These are phyloP conservation scores for Tetrapyrgos nigripes DNA, from an alignment of 1,284 basidiomycete genomes.

Conservation along the genomic window DNA sequence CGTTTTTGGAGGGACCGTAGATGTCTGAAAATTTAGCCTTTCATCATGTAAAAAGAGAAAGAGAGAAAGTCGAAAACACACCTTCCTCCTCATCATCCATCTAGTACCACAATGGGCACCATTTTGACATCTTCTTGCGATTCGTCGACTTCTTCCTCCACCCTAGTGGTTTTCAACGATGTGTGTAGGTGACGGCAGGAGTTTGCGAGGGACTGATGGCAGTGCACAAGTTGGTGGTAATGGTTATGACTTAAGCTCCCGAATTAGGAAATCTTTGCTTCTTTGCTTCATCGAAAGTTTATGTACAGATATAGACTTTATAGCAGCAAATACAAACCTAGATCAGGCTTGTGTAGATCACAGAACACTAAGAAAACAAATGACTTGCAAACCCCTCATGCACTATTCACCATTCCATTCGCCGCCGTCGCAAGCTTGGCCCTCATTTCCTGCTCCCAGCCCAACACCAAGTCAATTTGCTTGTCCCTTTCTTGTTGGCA, in stretches of 20 bases:
- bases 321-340: no score
- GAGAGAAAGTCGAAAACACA: conserved; percentile 30
- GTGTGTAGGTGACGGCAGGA: no score
- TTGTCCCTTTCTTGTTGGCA: conserved; percentile 11
- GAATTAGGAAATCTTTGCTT: no score
- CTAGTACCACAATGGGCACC: background rate
- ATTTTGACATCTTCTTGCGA: conserved; percentile 64
- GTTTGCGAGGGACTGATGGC: no score
- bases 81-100: conserved; percentile 80
- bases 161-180: conserved; percentile 62
- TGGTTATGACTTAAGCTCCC: no score
- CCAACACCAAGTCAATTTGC: background rate
- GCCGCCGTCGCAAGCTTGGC: background rate
- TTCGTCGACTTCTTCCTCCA: conserved; percentile 67
- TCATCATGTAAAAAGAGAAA: conserved; percentile 10
- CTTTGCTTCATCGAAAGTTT: no score
- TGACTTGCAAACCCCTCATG: no score
- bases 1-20: conserved; percentile 66
- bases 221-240: no score
- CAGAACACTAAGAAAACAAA: no score
- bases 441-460: conserved; percentile 14
- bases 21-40: conserved; percentile 53
- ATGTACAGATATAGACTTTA: no score
- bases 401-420: background rate
- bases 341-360: no score